Evolutionary conservation across 805 yeast species (phyloP).

Genomic region (Candida easanensis): DNA sequence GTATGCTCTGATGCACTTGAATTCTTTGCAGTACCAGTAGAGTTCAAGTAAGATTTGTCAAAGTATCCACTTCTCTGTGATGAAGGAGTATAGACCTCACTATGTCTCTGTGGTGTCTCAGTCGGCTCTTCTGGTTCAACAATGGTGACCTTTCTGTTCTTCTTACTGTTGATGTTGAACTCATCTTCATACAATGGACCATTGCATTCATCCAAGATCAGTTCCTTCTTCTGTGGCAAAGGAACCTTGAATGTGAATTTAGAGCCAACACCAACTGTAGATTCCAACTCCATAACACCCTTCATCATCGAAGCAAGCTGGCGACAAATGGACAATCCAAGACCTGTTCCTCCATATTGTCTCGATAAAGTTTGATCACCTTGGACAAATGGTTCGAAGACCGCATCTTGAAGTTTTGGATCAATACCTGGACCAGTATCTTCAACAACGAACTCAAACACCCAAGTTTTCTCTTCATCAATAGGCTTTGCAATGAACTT

Average conservation of each 20-base stretch:
- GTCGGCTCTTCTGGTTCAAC: constrained; percentile 22
- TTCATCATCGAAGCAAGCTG: constrained; percentile 90
- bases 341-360: constrained; percentile 93
- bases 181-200: constrained; percentile 59
- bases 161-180: constrained; percentile 53
- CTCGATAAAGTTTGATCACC: constrained; percentile 93
- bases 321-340: constrained; percentile 85
- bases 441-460: constrained; percentile 62
- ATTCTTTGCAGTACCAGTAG: constrained; percentile 38
- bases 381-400: constrained; percentile 95
- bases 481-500: constrained; percentile 22
- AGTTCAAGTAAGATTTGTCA: constrained; percentile 27
- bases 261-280: constrained; percentile 80
- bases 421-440: constrained; percentile 97
- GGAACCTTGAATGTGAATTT: constrained; percentile 81
- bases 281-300: constrained; percentile 74
- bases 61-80: constrained; percentile 16
- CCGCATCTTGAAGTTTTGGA: constrained; percentile 71
- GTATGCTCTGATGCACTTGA: constrained; percentile 7
- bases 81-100: constrained; percentile 11
- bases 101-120: constrained; percentile 1
- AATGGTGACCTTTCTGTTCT: constrained; percentile 44
- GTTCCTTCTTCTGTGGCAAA: constrained; percentile 48
- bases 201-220: constrained; percentile 29
- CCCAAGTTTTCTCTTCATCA: constrained; percentile 33